Conservation (phyloP, 1,284 basidiomycete species). For the Boletus calvinii region DNA sequence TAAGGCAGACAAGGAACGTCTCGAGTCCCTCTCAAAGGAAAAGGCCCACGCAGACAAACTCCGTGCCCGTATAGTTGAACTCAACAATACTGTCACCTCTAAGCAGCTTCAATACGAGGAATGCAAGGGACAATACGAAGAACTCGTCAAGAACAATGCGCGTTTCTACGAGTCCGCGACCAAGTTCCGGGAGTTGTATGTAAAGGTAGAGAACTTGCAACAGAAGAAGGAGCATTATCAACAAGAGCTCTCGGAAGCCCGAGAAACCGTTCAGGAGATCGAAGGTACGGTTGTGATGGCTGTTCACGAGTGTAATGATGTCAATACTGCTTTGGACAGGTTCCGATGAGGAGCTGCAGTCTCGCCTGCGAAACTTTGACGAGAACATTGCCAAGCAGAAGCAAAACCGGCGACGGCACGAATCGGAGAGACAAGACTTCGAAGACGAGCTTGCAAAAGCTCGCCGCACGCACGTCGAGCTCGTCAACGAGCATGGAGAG, state of each 20-base stretch:
- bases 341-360: conserved; percentile 72
- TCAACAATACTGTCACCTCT: conserved; percentile 59
- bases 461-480: conserved; percentile 54
- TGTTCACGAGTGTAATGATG: not conserved
- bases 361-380: conserved; percentile 72
- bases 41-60: conserved; percentile 88
- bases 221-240: conserved; percentile 58
- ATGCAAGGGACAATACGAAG: conserved; percentile 64
- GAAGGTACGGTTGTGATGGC: conserved; percentile 47
- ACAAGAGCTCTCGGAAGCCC: conserved; percentile 61
- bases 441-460: conserved; percentile 60
- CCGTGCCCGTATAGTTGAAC: conserved; percentile 63
- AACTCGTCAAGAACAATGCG: conserved; percentile 72
- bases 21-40: conserved; percentile 79
- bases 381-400: conserved; percentile 58
- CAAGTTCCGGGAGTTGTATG: conserved; percentile 83
- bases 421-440: conserved; percentile 55
- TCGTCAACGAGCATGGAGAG: conserved; percentile 60
- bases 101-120: conserved; percentile 79
- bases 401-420: conserved; percentile 47
- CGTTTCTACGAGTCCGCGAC: conserved; percentile 82
- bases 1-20: conserved; percentile 90
- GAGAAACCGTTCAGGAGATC: conserved; percentile 70
- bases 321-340: conserved; percentile 44
- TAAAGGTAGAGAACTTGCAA: conserved; percentile 68